phyloP scores from a whole-genome alignment of 345 rosid species.

The Erodium maritimum region DNA sequence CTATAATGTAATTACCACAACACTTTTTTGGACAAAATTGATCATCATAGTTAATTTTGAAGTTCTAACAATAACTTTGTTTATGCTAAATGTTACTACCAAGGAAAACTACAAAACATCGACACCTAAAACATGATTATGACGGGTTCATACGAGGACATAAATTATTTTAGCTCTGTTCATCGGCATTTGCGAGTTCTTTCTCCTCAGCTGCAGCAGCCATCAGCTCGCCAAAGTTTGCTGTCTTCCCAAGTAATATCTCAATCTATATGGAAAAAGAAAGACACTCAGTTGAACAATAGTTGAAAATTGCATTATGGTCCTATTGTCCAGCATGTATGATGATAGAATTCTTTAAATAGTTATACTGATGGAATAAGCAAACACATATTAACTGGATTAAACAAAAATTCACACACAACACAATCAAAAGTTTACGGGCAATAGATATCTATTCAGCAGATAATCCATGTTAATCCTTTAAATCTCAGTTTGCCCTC shows the following conservation, averaged over 20 bases:
- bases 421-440: too few relatives aligned
- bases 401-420: too few relatives aligned
- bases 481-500: too few relatives aligned
- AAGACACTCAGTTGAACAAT: neutral
- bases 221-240: constrained; percentile 63
- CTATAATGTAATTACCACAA: neutral
- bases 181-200: constrained; percentile 12
- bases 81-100: neutral
- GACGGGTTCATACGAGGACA: neutral
- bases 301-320: too few relatives aligned
- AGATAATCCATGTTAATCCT: too few relatives aligned
- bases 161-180: constrained; percentile 8
- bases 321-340: too few relatives aligned
- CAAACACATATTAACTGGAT: too few relatives aligned
- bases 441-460: too few relatives aligned
- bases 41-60: neutral
- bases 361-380: too few relatives aligned
- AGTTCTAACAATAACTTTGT: neutral
- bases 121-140: neutral
- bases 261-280: constrained; percentile 33
- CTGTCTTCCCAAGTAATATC: constrained; percentile 49
- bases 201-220: constrained; percentile 53
- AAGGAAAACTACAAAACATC: too few relatives aligned
- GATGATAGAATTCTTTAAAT: too few relatives aligned
- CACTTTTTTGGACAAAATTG: neutral